Evolutionary conservation across 495 filamentous ascomycete species (phyloP).

Genomic region (Pseudevernia furfuracea): DNA sequence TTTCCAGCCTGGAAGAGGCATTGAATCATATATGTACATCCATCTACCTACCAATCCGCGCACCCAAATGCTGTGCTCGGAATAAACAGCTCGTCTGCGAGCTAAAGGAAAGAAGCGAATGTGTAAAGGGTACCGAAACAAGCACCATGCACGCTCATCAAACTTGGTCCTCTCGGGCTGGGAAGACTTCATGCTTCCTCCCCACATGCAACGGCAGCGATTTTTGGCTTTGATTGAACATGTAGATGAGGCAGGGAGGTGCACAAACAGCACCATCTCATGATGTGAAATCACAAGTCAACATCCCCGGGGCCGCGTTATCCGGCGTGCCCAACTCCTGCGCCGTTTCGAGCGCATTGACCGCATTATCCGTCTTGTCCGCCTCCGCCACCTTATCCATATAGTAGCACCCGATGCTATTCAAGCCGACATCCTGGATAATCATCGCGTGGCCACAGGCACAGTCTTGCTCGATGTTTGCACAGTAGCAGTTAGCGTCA

Average conservation of each 20-base stretch:
- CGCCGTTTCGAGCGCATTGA: not conserved
- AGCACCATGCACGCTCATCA: not conserved
- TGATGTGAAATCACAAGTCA: not conserved
- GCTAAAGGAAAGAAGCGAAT: not conserved
- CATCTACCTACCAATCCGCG: not conserved
- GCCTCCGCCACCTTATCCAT: not conserved
- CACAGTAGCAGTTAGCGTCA: not conserved
- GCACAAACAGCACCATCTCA: not conserved
- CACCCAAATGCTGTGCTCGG: not conserved
- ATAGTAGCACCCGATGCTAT: not conserved
- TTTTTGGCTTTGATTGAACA: not conserved
- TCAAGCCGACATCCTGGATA: not conserved
- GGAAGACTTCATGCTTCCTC: not conserved
- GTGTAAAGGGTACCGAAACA: not conserved
- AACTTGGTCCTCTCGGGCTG: not conserved
- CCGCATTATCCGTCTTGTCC: not conserved
- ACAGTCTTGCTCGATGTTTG: not conserved
- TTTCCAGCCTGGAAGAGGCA: not conserved
- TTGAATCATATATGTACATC: slow-evolving; percentile 1
- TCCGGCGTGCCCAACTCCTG: not conserved
- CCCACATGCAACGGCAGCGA: not conserved
- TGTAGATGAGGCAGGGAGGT: too few relatives aligned
- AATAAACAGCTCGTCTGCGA: not conserved
- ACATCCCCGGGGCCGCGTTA: not conserved
- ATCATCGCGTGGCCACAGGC: not conserved